Evolutionary conservation across 257 asterid species (phyloP), one percentile per base, ranked within the genome.

Genomic region (Fraxinus quadrangulata): DNA sequence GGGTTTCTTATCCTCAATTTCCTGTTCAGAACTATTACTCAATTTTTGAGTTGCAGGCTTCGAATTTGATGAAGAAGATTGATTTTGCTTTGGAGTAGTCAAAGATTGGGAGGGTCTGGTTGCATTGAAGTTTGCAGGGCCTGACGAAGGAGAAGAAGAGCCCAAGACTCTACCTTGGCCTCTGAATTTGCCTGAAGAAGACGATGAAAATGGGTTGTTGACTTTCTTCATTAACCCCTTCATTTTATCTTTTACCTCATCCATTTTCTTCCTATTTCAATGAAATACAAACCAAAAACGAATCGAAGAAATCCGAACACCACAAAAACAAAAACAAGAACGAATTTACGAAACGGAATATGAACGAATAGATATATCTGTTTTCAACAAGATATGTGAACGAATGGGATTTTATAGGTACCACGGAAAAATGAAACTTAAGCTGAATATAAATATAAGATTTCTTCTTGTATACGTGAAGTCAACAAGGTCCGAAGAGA

Each of bases 211-310:
- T 23, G 33, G 31, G 7, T 61, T 61, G 30, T 61, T 23, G 31
- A 61, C 31, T 61, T 21, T 61, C 16, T 61, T 96, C 91, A 61
- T 21, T 10, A 61, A 61, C 6, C 96, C 97, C 86, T 92, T 93
- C 88, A 96, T 85, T 70, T 93, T 96, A 78, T 90, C 97, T 84
- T 80, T 92, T 91, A 96, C 67, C 14, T 96, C 98, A 78, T 83
- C 99, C 98, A 96, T 96, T 84, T 34, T 67, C 30, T 68, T 77
- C 24, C 80, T 9, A 7, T 71, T 36, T 51, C 76, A 72, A 77
- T 1, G 49, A 67, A 71, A 75, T 23, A 69, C 24, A 72, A 21
- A 76, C 66, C 5, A 11, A 37, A 47, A 2, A 56, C 10, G 49
- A 19, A 9, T 39, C 26, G 39, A 54, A 75, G 5, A 77, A 59